These are phyloP conservation scores for Globisporangium mamillatum DNA, from an alignment of 352 stramenopile genomes.

Conservation along the genomic window DNA sequence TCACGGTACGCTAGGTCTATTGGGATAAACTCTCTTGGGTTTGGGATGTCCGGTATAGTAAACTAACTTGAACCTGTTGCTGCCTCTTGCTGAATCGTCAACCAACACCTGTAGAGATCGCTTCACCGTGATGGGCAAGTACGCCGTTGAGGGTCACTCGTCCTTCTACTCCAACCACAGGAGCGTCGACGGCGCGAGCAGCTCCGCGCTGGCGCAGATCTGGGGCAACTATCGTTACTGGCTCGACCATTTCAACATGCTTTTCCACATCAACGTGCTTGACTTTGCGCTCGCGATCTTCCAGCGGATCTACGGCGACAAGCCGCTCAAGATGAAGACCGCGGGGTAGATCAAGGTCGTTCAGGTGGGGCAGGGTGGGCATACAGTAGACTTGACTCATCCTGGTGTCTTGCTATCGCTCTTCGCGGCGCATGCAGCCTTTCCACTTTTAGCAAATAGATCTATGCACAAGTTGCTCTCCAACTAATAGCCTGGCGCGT, in stretches of 20 bases:
- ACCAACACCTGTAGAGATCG: conserved; percentile 38
- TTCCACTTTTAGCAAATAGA: too few relatives aligned
- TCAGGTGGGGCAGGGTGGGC: neutral
- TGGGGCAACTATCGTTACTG: conserved; percentile 42
- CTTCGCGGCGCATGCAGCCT: too few relatives aligned
- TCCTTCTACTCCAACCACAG: conserved; percentile 29
- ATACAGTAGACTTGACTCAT: too few relatives aligned
- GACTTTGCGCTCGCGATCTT: conserved; percentile 51
- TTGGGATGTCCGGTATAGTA: neutral
- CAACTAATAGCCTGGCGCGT: too few relatives aligned
- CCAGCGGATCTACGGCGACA: conserved; percentile 32
- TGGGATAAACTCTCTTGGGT: neutral
- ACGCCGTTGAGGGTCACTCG: conserved; percentile 62
- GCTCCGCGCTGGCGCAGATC: conserved; percentile 7
- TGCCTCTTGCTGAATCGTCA: neutral
- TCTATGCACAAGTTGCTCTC: too few relatives aligned
- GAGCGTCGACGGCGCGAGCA: neutral
- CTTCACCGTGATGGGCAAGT: conserved; percentile 75
- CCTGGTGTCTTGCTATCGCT: too few relatives aligned
- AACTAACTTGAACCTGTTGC: neutral
- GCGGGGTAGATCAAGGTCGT: neutral
- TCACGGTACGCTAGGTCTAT: conserved; percentile 35
- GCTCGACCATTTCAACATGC: conserved; percentile 65
- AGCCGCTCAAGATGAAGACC: conserved; percentile 36
- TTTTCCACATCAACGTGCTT: conserved; percentile 54